phyloP scores from a whole-genome alignment of 805 yeast species.

The Ogataea ramenticola region DNA sequence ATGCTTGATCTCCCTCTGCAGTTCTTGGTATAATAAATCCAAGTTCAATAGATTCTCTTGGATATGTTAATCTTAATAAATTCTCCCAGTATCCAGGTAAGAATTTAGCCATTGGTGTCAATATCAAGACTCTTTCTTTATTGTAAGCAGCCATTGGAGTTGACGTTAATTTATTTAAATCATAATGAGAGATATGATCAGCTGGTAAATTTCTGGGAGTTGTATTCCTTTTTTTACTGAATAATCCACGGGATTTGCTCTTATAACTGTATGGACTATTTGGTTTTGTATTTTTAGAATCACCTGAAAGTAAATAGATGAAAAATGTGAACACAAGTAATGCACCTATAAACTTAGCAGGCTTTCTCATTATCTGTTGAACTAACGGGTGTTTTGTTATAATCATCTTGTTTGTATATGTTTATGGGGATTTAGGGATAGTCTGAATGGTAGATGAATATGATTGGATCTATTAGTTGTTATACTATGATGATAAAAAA shows the following conservation, averaged over 20 bases:
- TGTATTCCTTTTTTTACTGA: slow-evolving; percentile 44
- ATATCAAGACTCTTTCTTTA: slow-evolving; percentile 74
- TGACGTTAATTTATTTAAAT: slow-evolving; percentile 71
- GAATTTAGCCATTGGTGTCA: slow-evolving; percentile 88
- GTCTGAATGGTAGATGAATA: no score
- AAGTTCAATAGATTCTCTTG: slow-evolving; percentile 75
- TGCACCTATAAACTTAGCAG: slow-evolving; percentile 40
- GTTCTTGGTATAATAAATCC: slow-evolving; percentile 90
- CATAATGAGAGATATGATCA: slow-evolving; percentile 75
- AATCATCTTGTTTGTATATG: slow-evolving; percentile 30
- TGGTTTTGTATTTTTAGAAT: slow-evolving; percentile 12
- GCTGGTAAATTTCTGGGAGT: slow-evolving; percentile 58
- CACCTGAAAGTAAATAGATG: slow-evolving; percentile 33
- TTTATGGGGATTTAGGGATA: no score
- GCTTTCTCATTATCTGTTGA: slow-evolving; percentile 57
- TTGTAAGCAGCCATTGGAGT: slow-evolving; percentile 66
- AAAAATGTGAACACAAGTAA: slow-evolving; percentile 33
- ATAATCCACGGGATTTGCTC: slow-evolving; percentile 36
- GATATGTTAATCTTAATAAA: slow-evolving; percentile 66
- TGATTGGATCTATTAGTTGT: no score
- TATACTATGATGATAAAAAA: no score
- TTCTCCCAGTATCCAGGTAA: slow-evolving; percentile 86
- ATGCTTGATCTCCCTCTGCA: slow-evolving; percentile 72
- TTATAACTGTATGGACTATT: slow-evolving; percentile 31
- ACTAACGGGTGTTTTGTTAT: slow-evolving; percentile 16